phyloP scores from a whole-genome alignment of 2,329 filamentous ascomycete genomes.

The Ceratocystis lukuohia region DNA sequence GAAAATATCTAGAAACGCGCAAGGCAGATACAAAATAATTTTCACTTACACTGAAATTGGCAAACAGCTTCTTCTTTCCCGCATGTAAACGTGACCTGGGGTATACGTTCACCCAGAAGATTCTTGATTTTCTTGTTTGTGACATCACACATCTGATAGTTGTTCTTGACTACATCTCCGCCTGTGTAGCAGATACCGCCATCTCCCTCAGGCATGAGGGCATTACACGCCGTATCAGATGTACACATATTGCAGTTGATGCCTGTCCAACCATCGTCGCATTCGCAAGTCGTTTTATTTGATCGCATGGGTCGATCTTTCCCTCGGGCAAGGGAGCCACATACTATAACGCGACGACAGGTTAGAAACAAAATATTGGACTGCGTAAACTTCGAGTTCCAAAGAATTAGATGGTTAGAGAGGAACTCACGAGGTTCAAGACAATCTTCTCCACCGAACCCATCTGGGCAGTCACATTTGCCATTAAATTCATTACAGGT shows the following conservation, averaged over 20 bases:
- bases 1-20: neutral
- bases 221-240: conserved; percentile 68
- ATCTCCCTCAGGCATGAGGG: conserved; percentile 68
- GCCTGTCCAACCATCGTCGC: conserved; percentile 85
- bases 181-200: conserved; percentile 86
- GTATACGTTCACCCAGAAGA: conserved; percentile 69
- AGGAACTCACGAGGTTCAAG: conserved; percentile 53
- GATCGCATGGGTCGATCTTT: conserved; percentile 62
- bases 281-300: conserved; percentile 55
- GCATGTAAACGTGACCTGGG: conserved; percentile 91
- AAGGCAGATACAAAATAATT: neutral
- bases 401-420: neutral
- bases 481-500: conserved; percentile 81
- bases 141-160: conserved; percentile 95
- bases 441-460: conserved; percentile 91
- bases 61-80: conserved; percentile 61
- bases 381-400: neutral
- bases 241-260: conserved; percentile 98
- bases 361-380: neutral
- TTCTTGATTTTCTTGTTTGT: conserved; percentile 90
- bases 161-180: conserved; percentile 80
- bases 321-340: conserved; percentile 74
- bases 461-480: conserved; percentile 81
- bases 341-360: conserved; percentile 39
- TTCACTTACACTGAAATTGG: conserved; percentile 75